Evolutionary conservation across 345 rosid species (phyloP).

Genomic region (Lepidium aucheri): DNA sequence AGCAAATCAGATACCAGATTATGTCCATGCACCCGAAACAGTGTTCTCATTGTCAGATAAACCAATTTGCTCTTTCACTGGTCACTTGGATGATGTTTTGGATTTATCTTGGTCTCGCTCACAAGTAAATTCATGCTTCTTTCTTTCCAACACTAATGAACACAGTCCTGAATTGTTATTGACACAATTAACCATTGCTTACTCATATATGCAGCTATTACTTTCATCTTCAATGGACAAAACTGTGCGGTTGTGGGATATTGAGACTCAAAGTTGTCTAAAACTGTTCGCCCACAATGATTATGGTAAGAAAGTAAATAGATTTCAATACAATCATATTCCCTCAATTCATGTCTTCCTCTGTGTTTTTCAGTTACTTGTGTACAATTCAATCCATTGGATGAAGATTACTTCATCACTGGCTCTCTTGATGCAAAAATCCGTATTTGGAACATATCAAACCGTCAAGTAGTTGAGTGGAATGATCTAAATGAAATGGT

Average conservation of each 20-base stretch:
- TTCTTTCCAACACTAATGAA: not conserved
- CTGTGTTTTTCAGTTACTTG: slow-evolving; percentile 60
- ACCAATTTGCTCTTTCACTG: slow-evolving; percentile 74
- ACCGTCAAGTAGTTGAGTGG: slow-evolving; percentile 74
- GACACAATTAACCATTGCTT: not conserved
- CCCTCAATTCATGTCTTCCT: not conserved
- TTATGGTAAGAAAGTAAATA: slow-evolving; percentile 45
- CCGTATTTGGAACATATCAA: slow-evolving; percentile 76
- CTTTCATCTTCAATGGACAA: slow-evolving; percentile 98
- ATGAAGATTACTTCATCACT: slow-evolving; percentile 82
- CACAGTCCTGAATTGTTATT: not conserved
- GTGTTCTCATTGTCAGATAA: slow-evolving; percentile 73
- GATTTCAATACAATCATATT: not conserved
- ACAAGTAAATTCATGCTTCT: slow-evolving; percentile 44
- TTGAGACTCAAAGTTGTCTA: slow-evolving; percentile 67
- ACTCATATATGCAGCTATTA: slow-evolving; percentile 42
- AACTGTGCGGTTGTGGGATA: slow-evolving; percentile 90
- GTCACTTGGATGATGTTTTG: slow-evolving; percentile 84
- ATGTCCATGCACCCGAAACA: slow-evolving; percentile 77
- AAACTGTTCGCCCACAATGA: slow-evolving; percentile 92
- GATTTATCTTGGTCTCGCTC: slow-evolving; percentile 94
- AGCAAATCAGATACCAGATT: slow-evolving; percentile 54
- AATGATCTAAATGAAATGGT: slow-evolving; percentile 91
- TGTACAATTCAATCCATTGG: slow-evolving; percentile 89
- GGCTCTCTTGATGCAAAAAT: slow-evolving; percentile 96